Conservation (phyloP, 2,329 filamentous ascomycete genomes). For the Helminthosporium solani region DNA sequence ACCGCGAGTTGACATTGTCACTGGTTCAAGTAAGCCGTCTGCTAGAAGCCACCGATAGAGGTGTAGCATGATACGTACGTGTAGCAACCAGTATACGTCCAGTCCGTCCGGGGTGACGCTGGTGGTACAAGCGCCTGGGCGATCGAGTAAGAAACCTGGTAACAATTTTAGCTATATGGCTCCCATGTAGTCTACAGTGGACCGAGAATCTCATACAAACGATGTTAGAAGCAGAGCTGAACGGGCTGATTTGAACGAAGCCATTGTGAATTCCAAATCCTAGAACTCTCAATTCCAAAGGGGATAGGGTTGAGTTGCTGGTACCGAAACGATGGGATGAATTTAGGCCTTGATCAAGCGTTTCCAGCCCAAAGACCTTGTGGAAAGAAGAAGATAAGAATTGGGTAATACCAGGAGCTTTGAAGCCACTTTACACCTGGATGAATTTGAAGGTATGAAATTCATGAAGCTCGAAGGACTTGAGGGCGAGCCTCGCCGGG, state of each 20-base stretch:
- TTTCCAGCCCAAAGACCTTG: too few relatives aligned
- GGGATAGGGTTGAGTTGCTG: too few relatives aligned
- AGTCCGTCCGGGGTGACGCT: conserved; percentile 12
- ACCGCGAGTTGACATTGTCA: conserved; percentile 8
- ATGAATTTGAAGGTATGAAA: too few relatives aligned
- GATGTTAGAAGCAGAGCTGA: conserved; percentile 11
- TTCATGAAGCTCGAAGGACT: too few relatives aligned
- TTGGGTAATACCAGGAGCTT: too few relatives aligned
- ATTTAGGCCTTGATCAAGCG: too few relatives aligned
- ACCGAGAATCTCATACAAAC: conserved; percentile 12
- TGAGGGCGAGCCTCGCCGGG: too few relatives aligned
- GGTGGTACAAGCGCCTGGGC: conserved; percentile 7
- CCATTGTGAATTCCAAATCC: neutral
- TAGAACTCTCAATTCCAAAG: too few relatives aligned
- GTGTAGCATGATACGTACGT: conserved; percentile 15
- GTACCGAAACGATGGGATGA: too few relatives aligned
- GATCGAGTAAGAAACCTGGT: conserved; percentile 9
- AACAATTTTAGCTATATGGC: conserved; percentile 11
- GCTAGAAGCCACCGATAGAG: neutral
- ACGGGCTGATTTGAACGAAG: neutral
- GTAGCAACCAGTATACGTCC: conserved; percentile 33
- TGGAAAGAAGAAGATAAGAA: too few relatives aligned
- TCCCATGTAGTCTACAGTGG: neutral
- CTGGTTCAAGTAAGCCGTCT: conserved; percentile 6
- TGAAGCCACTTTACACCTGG: too few relatives aligned